Conservation (phyloP, 2,329 filamentous ascomycete species). For the Pseudogymnoascus sp. region DNA sequence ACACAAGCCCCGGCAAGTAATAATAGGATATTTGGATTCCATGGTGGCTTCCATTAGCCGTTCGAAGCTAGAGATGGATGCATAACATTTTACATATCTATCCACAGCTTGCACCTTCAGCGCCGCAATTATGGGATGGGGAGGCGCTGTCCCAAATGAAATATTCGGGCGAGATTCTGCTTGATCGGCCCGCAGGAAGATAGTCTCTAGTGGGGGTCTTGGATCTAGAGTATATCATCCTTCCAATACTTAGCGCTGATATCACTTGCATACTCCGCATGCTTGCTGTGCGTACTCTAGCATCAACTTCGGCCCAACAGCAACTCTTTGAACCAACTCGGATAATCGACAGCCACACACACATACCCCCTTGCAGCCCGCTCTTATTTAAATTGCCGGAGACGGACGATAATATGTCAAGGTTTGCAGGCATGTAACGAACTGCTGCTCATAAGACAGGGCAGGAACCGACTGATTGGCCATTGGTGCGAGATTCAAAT, state of each 20-base stretch:
- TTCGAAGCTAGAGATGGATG: neutral
- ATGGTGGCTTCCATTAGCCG: neutral
- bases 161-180: neutral
- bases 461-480: neutral
- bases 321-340: neutral
- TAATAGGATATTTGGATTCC: neutral
- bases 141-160: neutral
- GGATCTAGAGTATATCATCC: neutral
- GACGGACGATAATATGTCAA: no score
- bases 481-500: neutral
- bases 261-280: neutral
- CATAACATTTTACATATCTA: no score
- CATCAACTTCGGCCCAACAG: neutral
- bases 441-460: neutral
- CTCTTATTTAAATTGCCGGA: neutral
- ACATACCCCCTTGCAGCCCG: neutral
- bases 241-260: neutral
- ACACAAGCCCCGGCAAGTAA: neutral
- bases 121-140: neutral
- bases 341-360: neutral
- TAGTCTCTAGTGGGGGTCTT: neutral
- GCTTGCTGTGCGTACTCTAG: no score
- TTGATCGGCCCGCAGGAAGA: neutral
- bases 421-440: no score
- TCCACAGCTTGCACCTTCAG: no score